Evolutionary conservation across 2,329 filamentous ascomycete species (phyloP).

Genomic region (Cladosporium sp.): DNA sequence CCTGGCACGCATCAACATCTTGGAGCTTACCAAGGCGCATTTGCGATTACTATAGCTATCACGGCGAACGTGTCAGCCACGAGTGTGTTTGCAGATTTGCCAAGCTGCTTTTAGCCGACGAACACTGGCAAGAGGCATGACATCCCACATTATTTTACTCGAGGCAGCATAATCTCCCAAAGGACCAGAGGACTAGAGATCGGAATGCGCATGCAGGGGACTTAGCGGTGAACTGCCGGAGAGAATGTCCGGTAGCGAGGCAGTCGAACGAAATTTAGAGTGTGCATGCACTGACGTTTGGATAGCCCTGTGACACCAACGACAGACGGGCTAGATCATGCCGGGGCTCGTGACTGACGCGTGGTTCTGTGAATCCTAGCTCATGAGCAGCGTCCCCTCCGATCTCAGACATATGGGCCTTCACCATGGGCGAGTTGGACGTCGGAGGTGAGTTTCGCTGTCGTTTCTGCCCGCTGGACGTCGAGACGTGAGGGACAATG

Average conservation of each 20-base stretch:
- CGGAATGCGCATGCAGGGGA: constrained; percentile 19
- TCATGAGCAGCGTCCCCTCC: not conserved
- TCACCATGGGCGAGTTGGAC: not conserved
- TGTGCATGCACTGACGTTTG: constrained; percentile 17
- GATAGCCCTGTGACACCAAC: constrained; percentile 16
- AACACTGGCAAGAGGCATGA: not conserved
- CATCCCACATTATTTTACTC: not conserved
- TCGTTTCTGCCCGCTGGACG: not conserved
- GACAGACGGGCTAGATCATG: constrained; percentile 16
- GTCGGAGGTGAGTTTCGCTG: not conserved
- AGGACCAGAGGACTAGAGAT: constrained; percentile 14
- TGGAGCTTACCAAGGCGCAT: constrained; percentile 3
- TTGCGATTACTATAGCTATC: not conserved
- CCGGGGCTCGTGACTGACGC: constrained; percentile 17
- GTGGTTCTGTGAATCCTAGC: constrained; percentile 13
- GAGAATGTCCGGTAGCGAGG: constrained; percentile 16
- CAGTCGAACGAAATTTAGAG: constrained; percentile 15
- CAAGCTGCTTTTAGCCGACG: not conserved
- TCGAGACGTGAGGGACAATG: constrained; percentile 8
- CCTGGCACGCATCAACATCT: constrained; percentile 8
- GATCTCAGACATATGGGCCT: not conserved
- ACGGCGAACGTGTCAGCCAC: constrained; percentile 1
- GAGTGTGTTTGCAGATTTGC: not conserved
- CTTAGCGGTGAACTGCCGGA: constrained; percentile 19
- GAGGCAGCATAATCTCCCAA: constrained; percentile 7